Percentiles rank a stretch among this genome's conserved stretches.
Evolutionary conservation across 768 basidiomycete genomes (phyloP).

Genomic region (Russula lepida): DNA sequence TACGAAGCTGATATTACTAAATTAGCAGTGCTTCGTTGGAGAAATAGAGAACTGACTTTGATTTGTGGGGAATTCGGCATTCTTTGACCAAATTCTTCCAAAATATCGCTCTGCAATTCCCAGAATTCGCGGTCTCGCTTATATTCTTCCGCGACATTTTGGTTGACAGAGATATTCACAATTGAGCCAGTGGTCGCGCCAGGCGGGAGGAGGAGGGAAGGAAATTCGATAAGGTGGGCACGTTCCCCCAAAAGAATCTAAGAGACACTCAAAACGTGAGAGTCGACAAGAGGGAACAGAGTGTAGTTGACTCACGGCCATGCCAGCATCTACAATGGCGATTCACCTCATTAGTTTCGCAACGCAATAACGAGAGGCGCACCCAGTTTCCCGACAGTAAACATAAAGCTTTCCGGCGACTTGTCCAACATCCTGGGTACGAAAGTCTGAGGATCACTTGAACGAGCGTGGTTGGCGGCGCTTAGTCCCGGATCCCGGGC

Average conservation of each 20-base stretch:
- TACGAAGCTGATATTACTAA: conserved; percentile 52
- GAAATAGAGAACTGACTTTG: conserved; percentile 39
- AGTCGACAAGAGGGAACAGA: conserved; percentile 16
- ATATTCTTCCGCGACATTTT: conserved; percentile 79
- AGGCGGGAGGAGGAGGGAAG: conserved; percentile 87
- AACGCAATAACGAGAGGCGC: conserved; percentile 23
- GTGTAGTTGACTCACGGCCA: conserved; percentile 58
- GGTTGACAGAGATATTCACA: conserved; percentile 91
- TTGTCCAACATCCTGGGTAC: conserved; percentile 19
- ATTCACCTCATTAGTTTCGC: conserved; percentile 11
- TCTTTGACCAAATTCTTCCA: conserved; percentile 58
- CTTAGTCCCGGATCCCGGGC: not conserved
- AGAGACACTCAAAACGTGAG: conserved; percentile 4
- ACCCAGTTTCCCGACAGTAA: conserved; percentile 96
- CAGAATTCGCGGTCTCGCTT: conserved; percentile 76
- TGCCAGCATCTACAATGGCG: conserved; percentile 65
- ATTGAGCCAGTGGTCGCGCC: conserved; percentile 92
- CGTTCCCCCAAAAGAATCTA: conserved; percentile 90
- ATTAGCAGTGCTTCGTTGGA: not conserved
- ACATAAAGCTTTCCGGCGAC: conserved; percentile 66
- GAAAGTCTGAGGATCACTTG: not conserved
- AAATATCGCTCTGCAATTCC: conserved; percentile 73
- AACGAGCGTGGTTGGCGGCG: not conserved
- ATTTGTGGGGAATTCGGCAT: conserved; percentile 69
- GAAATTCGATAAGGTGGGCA: conserved; percentile 96